Conservation (phyloP, 192 early-diverging fungal genomes). For the Backusella parvicylindrica region DNA sequence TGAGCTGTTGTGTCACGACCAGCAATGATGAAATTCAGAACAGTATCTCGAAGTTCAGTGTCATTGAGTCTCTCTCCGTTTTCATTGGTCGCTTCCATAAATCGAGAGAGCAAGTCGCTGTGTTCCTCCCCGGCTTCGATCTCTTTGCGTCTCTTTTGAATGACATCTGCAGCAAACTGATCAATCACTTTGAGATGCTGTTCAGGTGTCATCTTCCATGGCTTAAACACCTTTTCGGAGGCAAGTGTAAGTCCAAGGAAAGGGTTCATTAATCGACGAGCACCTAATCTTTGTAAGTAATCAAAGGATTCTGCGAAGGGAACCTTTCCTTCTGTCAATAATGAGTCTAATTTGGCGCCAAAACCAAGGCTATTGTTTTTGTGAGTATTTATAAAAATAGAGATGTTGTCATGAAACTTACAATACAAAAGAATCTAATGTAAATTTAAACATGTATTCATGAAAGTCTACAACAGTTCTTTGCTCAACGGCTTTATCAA, state of each 20-base stretch:
- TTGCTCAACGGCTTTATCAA: constrained; percentile 17
- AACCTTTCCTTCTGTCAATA: constrained; percentile 34
- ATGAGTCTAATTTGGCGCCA: constrained; percentile 42
- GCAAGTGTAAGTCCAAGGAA: constrained; percentile 7
- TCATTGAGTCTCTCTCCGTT: constrained; percentile 22
- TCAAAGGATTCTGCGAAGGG: constrained; percentile 56
- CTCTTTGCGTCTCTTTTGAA: constrained; percentile 24
- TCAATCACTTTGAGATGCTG: constrained; percentile 24
- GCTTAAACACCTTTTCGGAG: not conserved
- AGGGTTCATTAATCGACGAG: constrained; percentile 28
- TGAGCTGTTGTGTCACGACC: constrained; percentile 50
- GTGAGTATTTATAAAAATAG: not conserved
- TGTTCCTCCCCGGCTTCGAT: not conserved
- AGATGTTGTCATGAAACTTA: constrained; percentile 8
- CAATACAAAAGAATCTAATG: constrained; percentile 36
- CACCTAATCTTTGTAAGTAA: constrained; percentile 34
- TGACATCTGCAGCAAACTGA: constrained; percentile 23
- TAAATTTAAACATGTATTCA: constrained; percentile 45
- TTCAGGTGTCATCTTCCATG: constrained; percentile 17
- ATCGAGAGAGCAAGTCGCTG: constrained; percentile 27
- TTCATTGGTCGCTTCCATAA: constrained; percentile 29
- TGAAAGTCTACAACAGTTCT: constrained; percentile 42
- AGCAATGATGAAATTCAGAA: constrained; percentile 40
- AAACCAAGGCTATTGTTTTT: constrained; percentile 36
- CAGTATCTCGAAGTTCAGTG: constrained; percentile 31